phyloP scores from a whole-genome alignment of 352 stramenopile genomes.

The Globisporangium rhizosaccharum region DNA sequence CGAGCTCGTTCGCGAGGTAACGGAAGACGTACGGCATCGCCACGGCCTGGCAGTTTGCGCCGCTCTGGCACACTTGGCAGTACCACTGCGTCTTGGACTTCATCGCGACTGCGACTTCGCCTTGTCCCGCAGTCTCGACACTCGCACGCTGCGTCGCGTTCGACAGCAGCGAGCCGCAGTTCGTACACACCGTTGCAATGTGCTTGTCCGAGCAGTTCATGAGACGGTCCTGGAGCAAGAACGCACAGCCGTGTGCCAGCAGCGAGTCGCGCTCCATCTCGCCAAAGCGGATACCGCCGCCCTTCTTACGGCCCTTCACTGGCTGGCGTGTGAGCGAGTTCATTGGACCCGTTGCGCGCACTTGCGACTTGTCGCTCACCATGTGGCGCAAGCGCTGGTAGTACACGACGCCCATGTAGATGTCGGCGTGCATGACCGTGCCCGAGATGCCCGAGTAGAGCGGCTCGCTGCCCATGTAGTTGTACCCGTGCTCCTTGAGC shows the following conservation, averaged over 20 bases:
- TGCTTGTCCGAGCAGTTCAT: conserved; percentile 99
- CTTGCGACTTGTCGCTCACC: conserved; percentile 99
- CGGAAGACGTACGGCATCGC: conserved; percentile 99
- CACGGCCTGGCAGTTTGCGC: conserved; percentile 90
- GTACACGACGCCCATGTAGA: conserved; percentile 99
- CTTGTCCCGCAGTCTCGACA: conserved; percentile 76
- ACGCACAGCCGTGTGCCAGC: conserved; percentile 96
- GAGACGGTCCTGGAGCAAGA: conserved; percentile 95
- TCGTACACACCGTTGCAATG: conserved; percentile 95
- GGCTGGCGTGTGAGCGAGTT: conserved; percentile 99
- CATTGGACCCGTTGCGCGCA: conserved; percentile 96
- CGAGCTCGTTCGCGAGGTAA: conserved; percentile 98
- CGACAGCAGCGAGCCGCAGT: conserved; percentile 86
- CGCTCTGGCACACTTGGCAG: conserved; percentile 81
- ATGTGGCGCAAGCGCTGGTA: conserved; percentile 99
- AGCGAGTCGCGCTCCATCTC: conserved; percentile 99
- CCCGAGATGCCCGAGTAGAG: conserved; percentile 99
- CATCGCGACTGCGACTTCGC: conserved; percentile 83
- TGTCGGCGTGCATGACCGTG: conserved; percentile 98
- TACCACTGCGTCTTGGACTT: conserved; percentile 85
- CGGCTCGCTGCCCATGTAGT: conserved; percentile 99
- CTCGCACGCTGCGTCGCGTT: conserved; percentile 82
- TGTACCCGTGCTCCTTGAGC: conserved; percentile 93
- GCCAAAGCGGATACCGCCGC: conserved; percentile 98
- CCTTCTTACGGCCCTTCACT: conserved; percentile 99